phyloP scores from a whole-genome alignment of 257 asterid species.

The Echium plantagineum region DNA sequence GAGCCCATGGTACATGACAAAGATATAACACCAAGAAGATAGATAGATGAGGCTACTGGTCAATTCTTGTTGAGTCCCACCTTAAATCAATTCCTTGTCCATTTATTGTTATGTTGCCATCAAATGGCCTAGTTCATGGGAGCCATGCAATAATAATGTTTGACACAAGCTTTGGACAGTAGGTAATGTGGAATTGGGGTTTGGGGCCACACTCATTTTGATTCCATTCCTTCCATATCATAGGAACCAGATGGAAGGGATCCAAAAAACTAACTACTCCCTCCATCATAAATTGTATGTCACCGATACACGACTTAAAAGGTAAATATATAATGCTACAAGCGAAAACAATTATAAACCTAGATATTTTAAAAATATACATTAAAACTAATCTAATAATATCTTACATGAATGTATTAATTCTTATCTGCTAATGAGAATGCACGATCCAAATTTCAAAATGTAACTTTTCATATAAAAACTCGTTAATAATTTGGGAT shows the following conservation, averaged over 20 bases:
- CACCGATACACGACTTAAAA: no score
- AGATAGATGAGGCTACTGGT: no score
- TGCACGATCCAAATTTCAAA: no score
- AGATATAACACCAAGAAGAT: constrained; percentile 58
- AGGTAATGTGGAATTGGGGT: constrained; percentile 38
- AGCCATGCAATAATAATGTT: constrained; percentile 70
- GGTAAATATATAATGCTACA: no score
- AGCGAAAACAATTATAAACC: no score
- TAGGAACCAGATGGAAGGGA: constrained; percentile 69
- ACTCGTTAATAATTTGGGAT: no score
- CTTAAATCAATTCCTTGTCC: constrained; percentile 17
- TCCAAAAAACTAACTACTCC: constrained; percentile 29
- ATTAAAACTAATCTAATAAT: no score
- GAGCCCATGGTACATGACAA: constrained; percentile 48
- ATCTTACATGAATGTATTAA: no score
- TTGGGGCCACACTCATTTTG: constrained; percentile 66
- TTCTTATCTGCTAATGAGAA: no score
- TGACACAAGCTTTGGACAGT: constrained; percentile 65
- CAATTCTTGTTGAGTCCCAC: constrained; percentile 4
- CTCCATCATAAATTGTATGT: no score
- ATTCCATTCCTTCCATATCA: constrained; percentile 54
- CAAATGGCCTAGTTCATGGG: constrained; percentile 63
- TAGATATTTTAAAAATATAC: no score
- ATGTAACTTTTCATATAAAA: no score
- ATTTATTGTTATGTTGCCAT: constrained; percentile 54